Conservation (phyloP, 352 stramenopile species). For the Phytophthora megakarya region DNA sequence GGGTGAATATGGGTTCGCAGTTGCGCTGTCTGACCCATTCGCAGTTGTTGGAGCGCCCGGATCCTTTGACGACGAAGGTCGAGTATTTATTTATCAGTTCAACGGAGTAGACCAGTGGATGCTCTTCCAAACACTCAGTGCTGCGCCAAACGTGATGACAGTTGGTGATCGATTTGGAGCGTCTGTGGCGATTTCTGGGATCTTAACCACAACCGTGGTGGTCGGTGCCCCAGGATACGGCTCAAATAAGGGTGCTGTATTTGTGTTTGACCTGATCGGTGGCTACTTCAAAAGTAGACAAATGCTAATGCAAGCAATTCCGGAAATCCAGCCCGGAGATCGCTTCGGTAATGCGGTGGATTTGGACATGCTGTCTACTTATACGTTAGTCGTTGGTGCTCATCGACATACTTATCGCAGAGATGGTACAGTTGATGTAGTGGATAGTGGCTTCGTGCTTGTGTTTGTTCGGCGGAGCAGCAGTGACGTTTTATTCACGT, state of each 20-base stretch:
- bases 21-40: slow-evolving; percentile 56
- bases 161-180: slow-evolving; percentile 75
- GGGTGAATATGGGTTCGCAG: slow-evolving; percentile 59
- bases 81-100: slow-evolving; percentile 81
- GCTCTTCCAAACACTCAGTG: slow-evolving; percentile 71
- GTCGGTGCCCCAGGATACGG: slow-evolving; percentile 77
- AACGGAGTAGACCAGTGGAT: slow-evolving; percentile 50
- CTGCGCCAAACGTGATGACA: slow-evolving; percentile 46
- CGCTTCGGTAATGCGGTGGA: slow-evolving; percentile 72
- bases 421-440: slow-evolving; percentile 25
- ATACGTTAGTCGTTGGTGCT: slow-evolving; percentile 71
- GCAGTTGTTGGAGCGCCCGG: slow-evolving; percentile 68
- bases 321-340: slow-evolving; percentile 57
- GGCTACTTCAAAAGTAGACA: slow-evolving; percentile 69
- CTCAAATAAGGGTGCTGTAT: slow-evolving; percentile 57
- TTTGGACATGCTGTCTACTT: slow-evolving; percentile 75
- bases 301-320: slow-evolving; percentile 53
- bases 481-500: slow-evolving; percentile 67
- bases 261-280: slow-evolving; percentile 73
- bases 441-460: slow-evolving; percentile 54
- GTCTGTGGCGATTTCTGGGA: slow-evolving; percentile 63
- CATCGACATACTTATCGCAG: slow-evolving; percentile 45
- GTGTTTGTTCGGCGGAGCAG: slow-evolving; percentile 58
- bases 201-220: slow-evolving; percentile 51
- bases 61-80: slow-evolving; percentile 55